Evolutionary conservation across 164 flowering plant genomes (phyloP).

Genomic region (Sextonia rubra): DNA sequence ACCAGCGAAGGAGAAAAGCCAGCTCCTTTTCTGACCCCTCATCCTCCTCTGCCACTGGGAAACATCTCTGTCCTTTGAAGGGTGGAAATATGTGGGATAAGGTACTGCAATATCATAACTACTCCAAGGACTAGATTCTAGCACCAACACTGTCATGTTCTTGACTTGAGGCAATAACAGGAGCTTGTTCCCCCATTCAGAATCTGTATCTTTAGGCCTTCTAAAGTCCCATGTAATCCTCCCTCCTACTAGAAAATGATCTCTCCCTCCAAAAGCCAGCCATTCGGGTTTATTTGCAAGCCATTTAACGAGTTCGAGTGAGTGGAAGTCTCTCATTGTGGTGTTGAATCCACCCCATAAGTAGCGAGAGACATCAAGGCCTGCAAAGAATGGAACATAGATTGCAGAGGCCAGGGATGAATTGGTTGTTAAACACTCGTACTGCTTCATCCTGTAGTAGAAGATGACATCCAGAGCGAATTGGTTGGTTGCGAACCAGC

Average conservation of each 20-base stretch:
- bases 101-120: slow-evolving; percentile 55
- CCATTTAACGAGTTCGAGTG: slow-evolving; percentile 43
- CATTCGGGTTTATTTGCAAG: slow-evolving; percentile 46
- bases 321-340: slow-evolving; percentile 31
- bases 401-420: slow-evolving; percentile 60
- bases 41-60: slow-evolving; percentile 55
- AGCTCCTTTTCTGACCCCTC: slow-evolving; percentile 33
- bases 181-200: slow-evolving; percentile 67
- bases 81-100: slow-evolving; percentile 80
- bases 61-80: slow-evolving; percentile 45
- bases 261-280: slow-evolving; percentile 48
- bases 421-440: slow-evolving; percentile 53
- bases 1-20: slow-evolving; percentile 57
- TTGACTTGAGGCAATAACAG: slow-evolving; percentile 42
- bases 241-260: slow-evolving; percentile 75
- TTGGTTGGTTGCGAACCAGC: slow-evolving; percentile 71
- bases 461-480: slow-evolving; percentile 64
- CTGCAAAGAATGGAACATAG: slow-evolving; percentile 67
- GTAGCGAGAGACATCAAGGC: slow-evolving; percentile 52
- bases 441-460: slow-evolving; percentile 63
- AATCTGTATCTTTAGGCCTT: slow-evolving; percentile 23
- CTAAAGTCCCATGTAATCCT: slow-evolving; percentile 71
- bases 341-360: slow-evolving; percentile 38
- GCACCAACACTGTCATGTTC: slow-evolving; percentile 51
- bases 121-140: slow-evolving; percentile 63